Evolutionary conservation across 306 rosid genomes (phyloP), one percentile per base, ranked within the genome.

Genomic region (Morella rubra): DNA sequence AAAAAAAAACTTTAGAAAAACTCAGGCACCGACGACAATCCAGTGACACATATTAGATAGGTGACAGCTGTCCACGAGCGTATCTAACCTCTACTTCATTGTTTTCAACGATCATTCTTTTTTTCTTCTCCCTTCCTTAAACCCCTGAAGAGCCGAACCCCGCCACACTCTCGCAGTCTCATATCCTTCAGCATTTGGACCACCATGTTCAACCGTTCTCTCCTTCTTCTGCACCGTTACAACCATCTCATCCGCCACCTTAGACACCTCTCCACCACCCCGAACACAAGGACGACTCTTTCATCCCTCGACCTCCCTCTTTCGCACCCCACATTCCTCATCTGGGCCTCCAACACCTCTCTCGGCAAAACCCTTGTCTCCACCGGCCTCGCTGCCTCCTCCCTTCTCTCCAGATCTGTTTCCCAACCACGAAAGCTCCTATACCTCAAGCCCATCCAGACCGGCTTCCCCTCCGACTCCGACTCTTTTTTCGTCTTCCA

Each of bases 341-440:
- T 95, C 0, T 92, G 98, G 95, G 95, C 92, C 58, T 85, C 98
- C 78, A 95, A 92, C 81, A 95, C 98, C 75, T 88, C 87, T 51
- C 88, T 95, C 27, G 98, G 98, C 41, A 95, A 95, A 88, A 89
- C 98, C 87, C 93, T 95, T 40, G 92, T 95, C 77, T 95, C 98
- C 80, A 58, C 97, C 27, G 98, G 98, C 78, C 69, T 95, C 72
- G 97, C 96, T 16, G 85, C 93, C 65, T 84, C 93, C 9, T 85
- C 69, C 19, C 84, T 92, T 52, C 88, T 88, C 59, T 81, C 86
- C 47, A 12, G 20, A 7, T 49, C 50, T 18, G 18, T 8, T 22
- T 69, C 81, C n/a, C 10, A 18, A 8, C 40, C 83, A 19, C 22
- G 84, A 72, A 73, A 82, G 18, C 88, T 92, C 82, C 93, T 88